Conservation (phyloP, 495 filamentous ascomycete species). For the Durotheca rogersii region DNA sequence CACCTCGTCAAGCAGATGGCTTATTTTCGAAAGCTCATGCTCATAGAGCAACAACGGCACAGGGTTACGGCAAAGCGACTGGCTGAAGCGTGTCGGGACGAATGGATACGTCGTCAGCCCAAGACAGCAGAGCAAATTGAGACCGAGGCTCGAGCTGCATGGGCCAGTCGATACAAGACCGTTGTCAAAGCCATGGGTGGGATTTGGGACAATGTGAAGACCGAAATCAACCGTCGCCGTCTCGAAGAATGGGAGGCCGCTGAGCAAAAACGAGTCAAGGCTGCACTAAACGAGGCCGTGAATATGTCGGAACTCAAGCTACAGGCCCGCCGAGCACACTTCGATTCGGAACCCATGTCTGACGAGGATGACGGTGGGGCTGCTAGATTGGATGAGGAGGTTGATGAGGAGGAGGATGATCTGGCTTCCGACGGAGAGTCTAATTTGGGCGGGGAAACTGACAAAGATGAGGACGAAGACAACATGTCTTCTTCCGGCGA, state of each 20-base stretch:
- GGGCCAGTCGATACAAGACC: constrained; percentile 61
- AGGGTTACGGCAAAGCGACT: constrained; percentile 62
- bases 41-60: constrained; percentile 75
- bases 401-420: constrained; percentile 52
- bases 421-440: constrained; percentile 66
- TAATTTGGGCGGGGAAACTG: constrained; percentile 42
- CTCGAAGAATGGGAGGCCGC: constrained; percentile 80
- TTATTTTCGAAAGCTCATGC: constrained; percentile 75
- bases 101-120: constrained; percentile 65
- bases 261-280: constrained; percentile 76
- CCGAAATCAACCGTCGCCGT: constrained; percentile 71
- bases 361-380: constrained; percentile 51
- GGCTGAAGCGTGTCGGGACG: constrained; percentile 59
- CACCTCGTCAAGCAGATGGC: constrained; percentile 79
- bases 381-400: constrained; percentile 48
- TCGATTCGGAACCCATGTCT: constrained; percentile 54
- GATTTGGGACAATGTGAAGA: constrained; percentile 76
- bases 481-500: constrained; percentile 72
- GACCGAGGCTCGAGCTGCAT: constrained; percentile 53
- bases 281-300: constrained; percentile 79
- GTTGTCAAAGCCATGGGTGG: constrained; percentile 67
- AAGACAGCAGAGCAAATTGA: constrained; percentile 70
- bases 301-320: constrained; percentile 64
- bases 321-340: constrained; percentile 49
- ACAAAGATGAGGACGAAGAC: constrained; percentile 56